Percentiles rank a stretch among this genome's conserved stretches.
phyloP scores from a whole-genome alignment of 441 rosid species.

The Pelargonium australe region DNA sequence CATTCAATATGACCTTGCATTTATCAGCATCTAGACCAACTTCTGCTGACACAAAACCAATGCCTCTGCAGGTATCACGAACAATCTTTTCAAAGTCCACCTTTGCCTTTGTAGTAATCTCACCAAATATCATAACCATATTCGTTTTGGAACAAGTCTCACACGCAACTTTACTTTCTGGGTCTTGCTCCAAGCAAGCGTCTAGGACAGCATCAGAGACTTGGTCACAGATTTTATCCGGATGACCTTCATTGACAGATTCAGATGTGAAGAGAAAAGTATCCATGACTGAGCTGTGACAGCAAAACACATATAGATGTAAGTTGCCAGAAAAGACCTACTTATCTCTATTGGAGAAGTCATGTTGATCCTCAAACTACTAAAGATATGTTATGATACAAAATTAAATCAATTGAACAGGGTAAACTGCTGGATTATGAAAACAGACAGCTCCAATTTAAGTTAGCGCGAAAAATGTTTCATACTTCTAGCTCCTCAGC shows the following conservation, averaged over 20 bases:
- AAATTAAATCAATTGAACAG: background rate
- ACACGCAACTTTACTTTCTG: slow-evolving; percentile 9
- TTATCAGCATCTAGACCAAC: slow-evolving; percentile 10
- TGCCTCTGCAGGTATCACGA: slow-evolving; percentile 9
- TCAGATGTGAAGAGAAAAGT: slow-evolving; percentile 16
- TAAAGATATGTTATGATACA: background rate
- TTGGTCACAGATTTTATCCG: slow-evolving; percentile 14
- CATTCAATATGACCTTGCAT: slow-evolving; percentile 7
- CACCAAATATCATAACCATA: slow-evolving; percentile 9
- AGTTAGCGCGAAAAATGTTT: background rate
- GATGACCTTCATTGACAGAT: slow-evolving; percentile 16
- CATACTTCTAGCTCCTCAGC: background rate
- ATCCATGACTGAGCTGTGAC: slow-evolving; percentile 11
- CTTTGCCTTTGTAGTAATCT: slow-evolving; percentile 9
- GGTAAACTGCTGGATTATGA: background rate
- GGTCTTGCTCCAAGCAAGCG: slow-evolving; percentile 12
- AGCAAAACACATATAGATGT: background rate
- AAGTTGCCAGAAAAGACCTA: background rate
- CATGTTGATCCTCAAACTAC: background rate
- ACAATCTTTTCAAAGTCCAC: slow-evolving; percentile 4
- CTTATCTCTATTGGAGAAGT: no score
- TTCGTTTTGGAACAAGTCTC: slow-evolving; percentile 5
- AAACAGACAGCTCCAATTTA: background rate
- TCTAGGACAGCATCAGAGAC: slow-evolving; percentile 15
- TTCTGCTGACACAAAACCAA: slow-evolving; percentile 6